Percentiles rank a stretch among this genome's conserved stretches.
Conservation (phyloP, 352 stramenopile species). For the Phytophthora aleatoria region DNA sequence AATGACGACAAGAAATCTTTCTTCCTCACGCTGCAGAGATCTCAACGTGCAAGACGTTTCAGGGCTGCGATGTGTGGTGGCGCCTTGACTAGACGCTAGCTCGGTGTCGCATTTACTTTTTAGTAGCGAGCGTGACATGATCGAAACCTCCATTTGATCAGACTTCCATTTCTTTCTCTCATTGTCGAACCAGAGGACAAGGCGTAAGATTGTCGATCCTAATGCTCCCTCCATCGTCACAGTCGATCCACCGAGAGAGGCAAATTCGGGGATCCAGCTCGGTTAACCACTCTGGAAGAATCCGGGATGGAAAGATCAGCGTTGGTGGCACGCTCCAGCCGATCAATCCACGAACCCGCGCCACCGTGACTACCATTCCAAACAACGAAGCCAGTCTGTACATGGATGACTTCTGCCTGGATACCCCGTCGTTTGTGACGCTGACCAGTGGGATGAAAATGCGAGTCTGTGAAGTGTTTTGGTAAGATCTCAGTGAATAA, state of each 20-base stretch:
- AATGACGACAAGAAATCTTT: not conserved
- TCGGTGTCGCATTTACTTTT: constrained; percentile 10
- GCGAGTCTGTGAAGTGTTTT: constrained; percentile 28
- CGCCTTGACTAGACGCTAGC: constrained; percentile 18
- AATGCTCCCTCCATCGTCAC: constrained; percentile 12
- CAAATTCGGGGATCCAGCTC: constrained; percentile 4
- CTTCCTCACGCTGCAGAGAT: not conserved
- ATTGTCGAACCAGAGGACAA: constrained; percentile 16
- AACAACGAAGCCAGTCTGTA: constrained; percentile 37
- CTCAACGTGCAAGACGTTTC: constrained; percentile 16
- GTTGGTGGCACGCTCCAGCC: constrained; percentile 12
- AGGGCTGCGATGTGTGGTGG: constrained; percentile 13
- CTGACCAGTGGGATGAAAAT: constrained; percentile 34
- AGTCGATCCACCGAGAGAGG: constrained; percentile 16
- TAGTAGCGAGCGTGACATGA: constrained; percentile 11
- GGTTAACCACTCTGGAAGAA: not conserved
- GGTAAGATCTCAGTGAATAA: constrained; percentile 9
- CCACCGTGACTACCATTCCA: constrained; percentile 20
- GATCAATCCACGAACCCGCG: constrained; percentile 20
- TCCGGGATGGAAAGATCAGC: constrained; percentile 5
- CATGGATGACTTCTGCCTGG: constrained; percentile 31
- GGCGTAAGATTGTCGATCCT: constrained; percentile 8
- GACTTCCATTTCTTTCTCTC: constrained; percentile 26
- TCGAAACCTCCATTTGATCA: constrained; percentile 22
- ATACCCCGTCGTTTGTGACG: constrained; percentile 29